Evolutionary conservation across 208 protist genomes (phyloP), one percentile per base, ranked within the genome.

Genomic region (Trypanosoma caninum): DNA sequence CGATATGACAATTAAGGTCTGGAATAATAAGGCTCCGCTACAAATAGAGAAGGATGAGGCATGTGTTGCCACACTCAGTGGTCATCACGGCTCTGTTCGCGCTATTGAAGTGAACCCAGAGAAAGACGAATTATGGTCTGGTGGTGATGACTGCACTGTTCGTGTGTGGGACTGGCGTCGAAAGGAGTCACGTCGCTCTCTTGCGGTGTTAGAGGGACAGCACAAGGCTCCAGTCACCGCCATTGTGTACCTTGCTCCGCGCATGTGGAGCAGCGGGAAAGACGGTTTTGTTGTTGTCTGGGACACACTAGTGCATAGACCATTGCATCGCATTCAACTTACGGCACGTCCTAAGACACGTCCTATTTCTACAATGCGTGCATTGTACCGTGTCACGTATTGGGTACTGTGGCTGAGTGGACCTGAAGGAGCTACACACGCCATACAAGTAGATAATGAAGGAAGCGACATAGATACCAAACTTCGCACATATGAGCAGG

Each of bases 241-340:
- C 20, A 47, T 91, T 59, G 65, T 64, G 38, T 64, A 68, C 54
- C 60, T 91, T 31, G 76, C 59, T 23, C 72, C 82, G 34, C 76
- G 69, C 37, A 74, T 93, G 54, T 93, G 82, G 87, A 82, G 66
- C 37, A 78, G 83, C 52, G 80, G 67, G 51, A 87, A 86, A 70
- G 77, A 86, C 56, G 78, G 80, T 52, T 71, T 51, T 25, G 65
- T 93, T 25, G 65, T 82, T 60, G 52, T 69, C 3, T 69, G 63
- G 63, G 54, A 69, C 41, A 30, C 45, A 2, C 44, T 34, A 28
- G 54, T 62, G 10, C 13, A 27, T n/a, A 0, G 13, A 9, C 30
- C 42, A 5, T 8, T 69, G 16, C 44, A 47, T 20, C 63, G 54
- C 13, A 42, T 69, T 56, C 31, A 55, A 42, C 42, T 51, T 11